Percentiles rank a stretch among this genome's conserved stretches.
These are phyloP conservation scores for Lentinula aciculospora DNA, from an alignment of 768 basidiomycete genomes.

Conservation along the genomic window DNA sequence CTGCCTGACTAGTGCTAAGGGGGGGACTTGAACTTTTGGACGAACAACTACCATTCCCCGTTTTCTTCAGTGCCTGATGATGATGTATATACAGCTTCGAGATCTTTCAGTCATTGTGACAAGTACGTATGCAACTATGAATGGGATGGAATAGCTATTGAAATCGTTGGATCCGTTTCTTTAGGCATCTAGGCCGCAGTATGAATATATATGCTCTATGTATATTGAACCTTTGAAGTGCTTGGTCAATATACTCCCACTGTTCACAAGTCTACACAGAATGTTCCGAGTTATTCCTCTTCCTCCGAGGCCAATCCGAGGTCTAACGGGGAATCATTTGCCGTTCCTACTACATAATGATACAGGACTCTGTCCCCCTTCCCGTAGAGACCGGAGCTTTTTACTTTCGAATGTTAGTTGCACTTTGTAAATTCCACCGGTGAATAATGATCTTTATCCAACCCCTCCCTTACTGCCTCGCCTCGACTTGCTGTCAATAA, in stretches of 20 bases:
- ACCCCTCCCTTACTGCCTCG: not conserved
- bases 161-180: not conserved
- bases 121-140: not conserved
- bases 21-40: too few relatives aligned
- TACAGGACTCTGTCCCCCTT: too few relatives aligned
- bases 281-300: too few relatives aligned
- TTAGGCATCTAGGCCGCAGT: not conserved
- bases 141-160: not conserved
- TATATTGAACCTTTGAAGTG: too few relatives aligned
- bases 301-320: too few relatives aligned
- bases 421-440: not conserved
- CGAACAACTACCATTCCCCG: not conserved
- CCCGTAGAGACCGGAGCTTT: too few relatives aligned
- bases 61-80: not conserved
- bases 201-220: too few relatives aligned
- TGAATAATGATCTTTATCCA: not conserved
- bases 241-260: too few relatives aligned
- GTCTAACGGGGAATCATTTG: too few relatives aligned
- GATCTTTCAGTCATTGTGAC: not conserved
- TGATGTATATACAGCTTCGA: not conserved
- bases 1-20: too few relatives aligned
- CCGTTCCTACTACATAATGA: too few relatives aligned
- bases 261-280: too few relatives aligned
- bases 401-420: not conserved
- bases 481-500: not conserved